These are phyloP conservation scores for Dothidotthia symphoricarpi DNA, from an alignment of 2,329 filamentous ascomycete genomes.

Conservation along the genomic window DNA sequence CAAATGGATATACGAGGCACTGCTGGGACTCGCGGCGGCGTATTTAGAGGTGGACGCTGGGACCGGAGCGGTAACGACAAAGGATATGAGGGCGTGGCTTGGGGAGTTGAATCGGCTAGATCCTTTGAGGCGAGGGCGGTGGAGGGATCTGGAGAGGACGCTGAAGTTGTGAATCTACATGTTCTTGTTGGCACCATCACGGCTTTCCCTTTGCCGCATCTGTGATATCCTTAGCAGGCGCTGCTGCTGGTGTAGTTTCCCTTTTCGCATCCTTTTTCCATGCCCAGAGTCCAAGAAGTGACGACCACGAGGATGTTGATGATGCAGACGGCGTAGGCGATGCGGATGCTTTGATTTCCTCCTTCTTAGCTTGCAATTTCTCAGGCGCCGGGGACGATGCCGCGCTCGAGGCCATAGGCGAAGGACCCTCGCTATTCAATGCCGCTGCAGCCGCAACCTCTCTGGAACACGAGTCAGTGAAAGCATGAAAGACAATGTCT, in stretches of 20 bases:
- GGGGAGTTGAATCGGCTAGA: constrained; percentile 67
- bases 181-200: constrained; percentile 44
- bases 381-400: constrained; percentile 10
- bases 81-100: constrained; percentile 56
- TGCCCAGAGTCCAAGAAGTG: constrained; percentile 34
- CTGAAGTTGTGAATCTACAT: constrained; percentile 39
- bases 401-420: constrained; percentile 14
- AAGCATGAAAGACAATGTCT: neutral
- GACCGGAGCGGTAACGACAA: constrained; percentile 44
- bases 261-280: constrained; percentile 30
- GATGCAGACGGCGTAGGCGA: neutral
- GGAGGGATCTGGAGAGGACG: constrained; percentile 65
- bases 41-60: constrained; percentile 51
- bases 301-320: constrained; percentile 25
- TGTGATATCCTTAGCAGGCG: constrained; percentile 57
- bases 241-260: constrained; percentile 57
- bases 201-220: constrained; percentile 59
- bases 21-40: constrained; percentile 73
- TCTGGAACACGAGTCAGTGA: constrained; percentile 19
- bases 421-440: constrained; percentile 14
- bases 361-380: constrained; percentile 9
- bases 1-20: constrained; percentile 87
- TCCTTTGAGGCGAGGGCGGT: constrained; percentile 70
- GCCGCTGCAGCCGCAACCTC: constrained; percentile 26
- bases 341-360: constrained; percentile 9